Evolutionary conservation across 2,329 filamentous ascomycete species (phyloP), one percentile per base, ranked within the genome.

Genomic region (Calonectria pteridis): DNA sequence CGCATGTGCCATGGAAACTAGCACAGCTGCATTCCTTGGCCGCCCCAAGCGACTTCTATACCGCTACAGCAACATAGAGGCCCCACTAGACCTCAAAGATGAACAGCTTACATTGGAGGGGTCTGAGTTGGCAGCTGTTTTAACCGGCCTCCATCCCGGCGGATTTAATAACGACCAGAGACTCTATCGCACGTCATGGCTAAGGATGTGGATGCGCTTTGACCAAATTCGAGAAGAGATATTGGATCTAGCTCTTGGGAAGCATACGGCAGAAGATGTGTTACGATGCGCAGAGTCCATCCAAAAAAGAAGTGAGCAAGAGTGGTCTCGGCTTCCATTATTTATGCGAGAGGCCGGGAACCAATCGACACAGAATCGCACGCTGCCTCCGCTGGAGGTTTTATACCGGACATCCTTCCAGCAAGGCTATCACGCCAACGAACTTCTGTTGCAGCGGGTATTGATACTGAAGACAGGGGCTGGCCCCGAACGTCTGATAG

Each of bases 161-260:
- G 67, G 59, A 11, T 64, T 70, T 13, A 55, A 63, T 28, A 55
- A 43, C 13, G 33, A 31, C 6, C 11, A 51, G 35, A 59, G 46
- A 9, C 33, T 70, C 28, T 65, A 64, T 33, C 67, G 46, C 16
- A 64, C 67, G 3, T 65, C 67, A n/a, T 65, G 59, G 67, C 33
- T 70, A 14, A 55, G 58, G 7, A 37, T 35, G 4, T 70, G 67
- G 67, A 28, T 64, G n/a, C 67, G 59, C 26, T 70, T 70, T 50
- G 67, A 63, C 6, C 67, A 35, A 23, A 50, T 70, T 23, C 49
- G 67, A 18, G 67, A 70, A n/a, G 58, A 64, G 9, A 64, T 70
- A 13, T 28, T 70, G 14, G 59, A 70, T 23, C 14, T 70, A 14
- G n/a, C 58, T 46, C 58, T 70, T 26, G 46, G 46, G 9, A 46